Evolutionary conservation across 23 red algal genomes (phyloP), one percentile per base, ranked within the genome.

Genomic region (Porphyridium purpureum): DNA sequence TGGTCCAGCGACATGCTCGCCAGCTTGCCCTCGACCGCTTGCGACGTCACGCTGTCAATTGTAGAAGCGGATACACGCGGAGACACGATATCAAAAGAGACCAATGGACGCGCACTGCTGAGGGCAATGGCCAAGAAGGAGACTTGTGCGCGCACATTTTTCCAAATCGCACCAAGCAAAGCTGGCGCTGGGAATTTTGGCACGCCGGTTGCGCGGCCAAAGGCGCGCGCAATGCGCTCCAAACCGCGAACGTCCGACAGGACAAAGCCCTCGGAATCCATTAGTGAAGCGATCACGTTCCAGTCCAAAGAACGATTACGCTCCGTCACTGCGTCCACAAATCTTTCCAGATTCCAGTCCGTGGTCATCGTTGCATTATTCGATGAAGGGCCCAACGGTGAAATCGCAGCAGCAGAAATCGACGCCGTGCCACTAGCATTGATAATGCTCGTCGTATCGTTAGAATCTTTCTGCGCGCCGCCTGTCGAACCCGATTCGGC

Each of bases 291-390:
- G 3, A 82, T 58, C 7, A 51, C 40, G 8, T 57, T 42, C 75
- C 75, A 82, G 38, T 82, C 75, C 1, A 69, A 67, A 25, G 57
- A 31, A 31, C 38, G 33, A 4, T 53, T 44, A 40, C 62, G 47
- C 0, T 53, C 50, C 21, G 53, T 50, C 5, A 82, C 62, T 25
- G 63, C 75, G 14, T 59, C 33, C 40, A 82, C 75, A 35, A 82
- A 82, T 4, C 63, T 57, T 55, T 82, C 75, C 24, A 57, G 33
- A 7, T 59, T 54, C 75, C 75, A 82, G 29, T 82, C 75, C n/a
- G n/a, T n/a, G n/a, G n/a, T n/a, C n/a, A n/a, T n/a, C n/a, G n/a
- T n/a, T n/a, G n/a, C n/a, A n/a, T n/a, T n/a, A n/a, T n/a, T n/a
- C n/a, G n/a, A n/a, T n/a, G n/a, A n/a, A n/a, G n/a, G n/a, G n/a